phyloP scores from a whole-genome alignment of 2,329 filamentous ascomycete genomes.

The Penicillium hesseltinei region DNA sequence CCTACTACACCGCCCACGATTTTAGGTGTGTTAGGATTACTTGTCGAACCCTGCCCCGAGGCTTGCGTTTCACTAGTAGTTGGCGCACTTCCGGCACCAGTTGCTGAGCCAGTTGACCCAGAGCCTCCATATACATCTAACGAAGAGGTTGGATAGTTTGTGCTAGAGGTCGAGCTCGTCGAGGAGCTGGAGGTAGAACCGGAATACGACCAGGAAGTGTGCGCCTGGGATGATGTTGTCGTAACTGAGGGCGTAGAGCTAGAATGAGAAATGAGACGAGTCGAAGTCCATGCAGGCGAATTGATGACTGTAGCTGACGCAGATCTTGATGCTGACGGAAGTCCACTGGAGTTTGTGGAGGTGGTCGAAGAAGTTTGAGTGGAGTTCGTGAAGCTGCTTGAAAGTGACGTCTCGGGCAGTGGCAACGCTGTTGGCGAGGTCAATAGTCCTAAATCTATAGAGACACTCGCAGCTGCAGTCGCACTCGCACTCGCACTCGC shows the following conservation, averaged over 20 bases:
- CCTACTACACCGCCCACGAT: constrained; percentile 64
- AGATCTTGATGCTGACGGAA: constrained; percentile 11
- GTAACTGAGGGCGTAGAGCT: neutral
- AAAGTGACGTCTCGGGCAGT: neutral
- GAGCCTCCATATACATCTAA: neutral
- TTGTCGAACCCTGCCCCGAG: constrained; percentile 15
- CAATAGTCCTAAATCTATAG: neutral
- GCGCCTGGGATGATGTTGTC: neutral
- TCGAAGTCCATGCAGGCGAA: constrained; percentile 11
- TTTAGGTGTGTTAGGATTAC: constrained; percentile 46
- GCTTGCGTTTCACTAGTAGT: constrained; percentile 13
- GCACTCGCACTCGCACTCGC: neutral
- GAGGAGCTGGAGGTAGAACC: neutral
- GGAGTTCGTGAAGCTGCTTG: neutral
- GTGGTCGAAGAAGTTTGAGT: constrained; percentile 6
- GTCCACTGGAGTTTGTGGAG: neutral
- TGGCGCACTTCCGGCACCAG: constrained; percentile 9
- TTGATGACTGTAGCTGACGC: constrained; percentile 8
- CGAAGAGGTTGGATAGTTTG: neutral
- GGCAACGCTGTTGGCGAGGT: constrained; percentile 3
- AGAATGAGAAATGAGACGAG: constrained; percentile 10
- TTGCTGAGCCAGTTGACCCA: constrained; percentile 7
- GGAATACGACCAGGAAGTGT: neutral
- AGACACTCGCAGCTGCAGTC: neutral
- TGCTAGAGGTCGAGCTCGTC: neutral